Conservation (phyloP, 768 basidiomycete genomes). For the Myochromella boudieri region DNA sequence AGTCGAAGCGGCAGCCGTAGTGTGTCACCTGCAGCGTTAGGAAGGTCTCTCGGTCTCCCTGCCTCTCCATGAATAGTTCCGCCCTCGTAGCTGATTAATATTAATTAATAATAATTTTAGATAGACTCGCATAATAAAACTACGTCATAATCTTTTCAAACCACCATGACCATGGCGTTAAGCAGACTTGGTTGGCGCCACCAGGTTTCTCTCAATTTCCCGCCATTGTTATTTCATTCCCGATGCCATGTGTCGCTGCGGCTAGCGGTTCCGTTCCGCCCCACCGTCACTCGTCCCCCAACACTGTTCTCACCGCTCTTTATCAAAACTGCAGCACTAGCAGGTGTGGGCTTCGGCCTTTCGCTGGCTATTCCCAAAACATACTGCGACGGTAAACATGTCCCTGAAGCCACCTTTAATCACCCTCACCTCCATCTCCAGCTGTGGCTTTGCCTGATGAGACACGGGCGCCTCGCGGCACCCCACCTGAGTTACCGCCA, state of each 20-base stretch:
- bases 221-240: too few relatives aligned
- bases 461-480: not conserved
- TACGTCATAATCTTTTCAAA: too few relatives aligned
- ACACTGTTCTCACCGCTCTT: constrained; percentile 19
- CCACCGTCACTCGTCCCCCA: too few relatives aligned
- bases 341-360: constrained; percentile 46
- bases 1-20: constrained; percentile 2
- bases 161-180: too few relatives aligned
- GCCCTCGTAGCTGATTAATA: too few relatives aligned
- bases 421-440: not conserved
- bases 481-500: constrained; percentile 35
- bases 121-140: too few relatives aligned
- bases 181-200: too few relatives aligned
- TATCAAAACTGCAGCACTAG: constrained; percentile 34
- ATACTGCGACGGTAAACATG: constrained; percentile 53
- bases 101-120: too few relatives aligned
- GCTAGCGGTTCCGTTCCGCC: too few relatives aligned
- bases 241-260: too few relatives aligned
- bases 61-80: constrained; percentile 24
- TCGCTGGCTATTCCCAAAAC: constrained; percentile 34
- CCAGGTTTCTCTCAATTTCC: too few relatives aligned
- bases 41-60: constrained; percentile 20
- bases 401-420: constrained; percentile 4
- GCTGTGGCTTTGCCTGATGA: constrained; percentile 8
- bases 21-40: constrained; percentile 22